A percentile compares a stretch with the other conserved stretches of the same genome.
Evolutionary conservation across 257 asterid species (phyloP).

Genomic region (Solanum rostratum): DNA sequence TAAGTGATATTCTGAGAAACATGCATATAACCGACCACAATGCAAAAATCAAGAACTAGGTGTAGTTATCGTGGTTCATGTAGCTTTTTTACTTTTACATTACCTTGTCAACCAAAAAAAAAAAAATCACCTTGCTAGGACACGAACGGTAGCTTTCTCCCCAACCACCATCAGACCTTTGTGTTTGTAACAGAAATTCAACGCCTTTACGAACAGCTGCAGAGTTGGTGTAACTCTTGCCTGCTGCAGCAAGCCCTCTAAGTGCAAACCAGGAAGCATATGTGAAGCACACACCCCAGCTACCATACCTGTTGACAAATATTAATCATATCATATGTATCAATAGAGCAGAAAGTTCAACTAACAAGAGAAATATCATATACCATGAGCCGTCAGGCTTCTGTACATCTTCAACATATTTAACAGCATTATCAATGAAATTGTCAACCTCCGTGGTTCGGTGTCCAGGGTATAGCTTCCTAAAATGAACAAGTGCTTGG

Average conservation of each 20-base stretch:
- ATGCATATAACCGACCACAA: not conserved
- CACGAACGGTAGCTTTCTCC: conserved; percentile 81
- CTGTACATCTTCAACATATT: conserved; percentile 46
- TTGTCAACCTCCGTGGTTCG: conserved; percentile 41
- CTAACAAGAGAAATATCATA: not conserved
- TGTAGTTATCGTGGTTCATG: not conserved
- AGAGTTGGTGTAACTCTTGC: conserved; percentile 37
- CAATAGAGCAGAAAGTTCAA: not conserved
- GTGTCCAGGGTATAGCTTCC: conserved; percentile 47
- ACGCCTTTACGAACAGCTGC: conserved; percentile 44
- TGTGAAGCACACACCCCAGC: conserved; percentile 79
- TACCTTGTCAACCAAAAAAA: too few relatives aligned
- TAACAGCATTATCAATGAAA: conserved; percentile 25
- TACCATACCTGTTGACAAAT: conserved; percentile 39
- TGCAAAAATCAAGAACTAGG: not conserved
- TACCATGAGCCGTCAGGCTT: conserved; percentile 81
- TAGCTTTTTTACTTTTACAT: not conserved
- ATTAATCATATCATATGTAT: not conserved
- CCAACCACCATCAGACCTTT: conserved; percentile 75
- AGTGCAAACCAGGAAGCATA: conserved; percentile 78
- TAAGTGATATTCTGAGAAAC: too few relatives aligned
- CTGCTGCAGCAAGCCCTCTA: conserved; percentile 57
- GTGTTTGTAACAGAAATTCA: conserved; percentile 41
- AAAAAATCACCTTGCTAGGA: too few relatives aligned
- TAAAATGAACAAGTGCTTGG: conserved; percentile 52